Base-by-base conservation (phyloP, 2,329 filamentous ascomycete species). In the Cladosporium velox region DNA sequence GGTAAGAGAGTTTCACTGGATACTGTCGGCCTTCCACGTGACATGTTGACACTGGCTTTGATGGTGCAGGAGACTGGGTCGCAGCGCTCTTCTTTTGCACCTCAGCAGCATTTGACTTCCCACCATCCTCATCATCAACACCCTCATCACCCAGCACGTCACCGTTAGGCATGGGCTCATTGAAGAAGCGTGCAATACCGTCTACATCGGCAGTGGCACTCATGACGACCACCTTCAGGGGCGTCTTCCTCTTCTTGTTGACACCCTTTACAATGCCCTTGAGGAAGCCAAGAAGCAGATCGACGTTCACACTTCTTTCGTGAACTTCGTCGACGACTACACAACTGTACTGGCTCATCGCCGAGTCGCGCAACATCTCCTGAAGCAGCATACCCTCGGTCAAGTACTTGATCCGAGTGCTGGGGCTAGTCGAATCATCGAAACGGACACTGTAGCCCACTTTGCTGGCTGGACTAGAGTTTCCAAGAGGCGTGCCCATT, bases 401-500 rank as follows among this genome's bases (percentile, higher is more conserved):
- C 69, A 99, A 81, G 73, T 93, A 99, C 75, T 98, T 98, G 79
- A 99, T 90, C 73, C 86, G 89, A 4, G 92, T 91, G n/a, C 88
- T 90, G 24, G 87, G 87, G n/a, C 92, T 91, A 0, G 91, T 87
- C 14, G 90, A 89, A 67, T 93, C 91, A 72, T 99, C 95, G 74
- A 99, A 99, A 65, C 95, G 90, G 38, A 99, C 94, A 4, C 92
- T 94, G 76, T 98, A 99, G 49, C 95, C 95, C 12, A 99, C 93
- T 70, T 82, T 85, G 65, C 86, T 87, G 6, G 83, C 82, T 2
- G 86, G 85, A 30, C 84, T 86, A 0, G 84, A 83, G 21, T 81
- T 82, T 0, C 87, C 88, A 57, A 91, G 78, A 10, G 85, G 83
- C 15, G 85, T 87, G 1, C 89, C 89, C 85, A 91, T 88, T 75